A percentile compares a stretch with the other conserved stretches of the same genome.
These are phyloP conservation scores for Steccherinum ochraceum DNA, from an alignment of 768 basidiomycete species.

Conservation along the genomic window DNA sequence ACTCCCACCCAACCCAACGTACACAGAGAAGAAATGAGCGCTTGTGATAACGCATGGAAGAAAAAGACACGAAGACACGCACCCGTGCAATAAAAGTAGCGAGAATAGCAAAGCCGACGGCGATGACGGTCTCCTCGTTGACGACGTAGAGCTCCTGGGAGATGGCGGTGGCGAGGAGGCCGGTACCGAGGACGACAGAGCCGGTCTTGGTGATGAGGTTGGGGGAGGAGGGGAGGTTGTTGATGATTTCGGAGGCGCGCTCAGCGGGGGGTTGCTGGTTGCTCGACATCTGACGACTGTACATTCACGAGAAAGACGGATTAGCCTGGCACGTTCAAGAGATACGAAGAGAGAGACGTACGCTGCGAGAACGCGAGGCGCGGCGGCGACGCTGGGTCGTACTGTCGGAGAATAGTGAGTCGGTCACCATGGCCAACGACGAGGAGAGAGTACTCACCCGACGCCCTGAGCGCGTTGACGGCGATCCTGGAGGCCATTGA, in stretches of 20 bases:
- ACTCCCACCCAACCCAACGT: constrained; percentile 4
- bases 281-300: constrained; percentile 63
- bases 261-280: constrained; percentile 71
- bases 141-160: constrained; percentile 97
- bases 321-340: constrained; percentile 1
- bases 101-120: constrained; percentile 78
- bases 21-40: constrained; percentile 5
- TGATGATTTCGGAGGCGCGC: constrained; percentile 85
- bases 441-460: constrained; percentile 39
- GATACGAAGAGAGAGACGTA: constrained; percentile 11
- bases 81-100: constrained; percentile 80
- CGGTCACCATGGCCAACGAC: no score
- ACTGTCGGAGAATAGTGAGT: constrained; percentile 30
- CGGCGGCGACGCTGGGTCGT: constrained; percentile 36
- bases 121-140: constrained; percentile 92
- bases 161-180: constrained; percentile 85
- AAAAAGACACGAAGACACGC: constrained; percentile 18
- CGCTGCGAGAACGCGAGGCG: constrained; percentile 23
- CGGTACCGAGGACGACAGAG: constrained; percentile 84
- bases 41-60: background rate
- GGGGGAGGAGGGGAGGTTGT: constrained; percentile 78
- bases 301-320: constrained; percentile 1
- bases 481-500: constrained; percentile 69
- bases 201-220: constrained; percentile 94
- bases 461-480: constrained; percentile 54